Base-by-base conservation (phyloP, 495 filamentous ascomycete genomes). In the Podospora appendiculata region DNA sequence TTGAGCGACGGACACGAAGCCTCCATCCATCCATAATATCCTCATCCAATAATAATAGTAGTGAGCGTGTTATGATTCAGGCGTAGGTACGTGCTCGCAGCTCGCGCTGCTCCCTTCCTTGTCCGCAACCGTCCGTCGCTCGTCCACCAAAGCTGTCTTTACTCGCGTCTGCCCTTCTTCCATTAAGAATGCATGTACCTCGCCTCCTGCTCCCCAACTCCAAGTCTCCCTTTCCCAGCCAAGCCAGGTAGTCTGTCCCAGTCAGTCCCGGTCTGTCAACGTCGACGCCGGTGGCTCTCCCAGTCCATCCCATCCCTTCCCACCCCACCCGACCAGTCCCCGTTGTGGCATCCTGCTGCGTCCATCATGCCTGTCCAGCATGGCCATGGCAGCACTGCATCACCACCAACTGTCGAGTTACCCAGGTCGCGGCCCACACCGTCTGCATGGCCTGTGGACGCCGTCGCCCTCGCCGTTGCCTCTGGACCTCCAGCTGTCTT, bases 331-430 rank as follows among this genome's bases (percentile, higher is more conserved):
- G 16, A 7, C 16, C 44, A 19, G 16, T 44, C 41, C 11, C 39
- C 43, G 18, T 32, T 52, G 50, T 36, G 36, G 45, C 47, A 25
- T 42, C 39, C 45, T 18, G 33, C 52, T 47, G 47, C 53, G 32
- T 35, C 55, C 58, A 64, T 50, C 57, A 68, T 68, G 65, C 65
- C 57, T 62, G 61, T 55, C 50, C 33, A 41, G 38, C 63, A 62
- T 68, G 63, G 57, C 58, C 45, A 48, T 57, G 25, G 25, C 25
- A 25, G 25, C 25, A 25, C 25, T 25, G 25, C 25, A 25, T 25
- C 25, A 25, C 51, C 57, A 36, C 55, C 63, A 42, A 48, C 47
- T 60, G 32, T 47, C 49, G 51, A 55, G 52, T 57, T 56, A 48
- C 52, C 44, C 51, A 46, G 43, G 48, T 58, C 60, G 2, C 25